These are phyloP conservation scores for Solidago caesia DNA, from an alignment of 129 eudicot species.

Conservation along the genomic window DNA sequence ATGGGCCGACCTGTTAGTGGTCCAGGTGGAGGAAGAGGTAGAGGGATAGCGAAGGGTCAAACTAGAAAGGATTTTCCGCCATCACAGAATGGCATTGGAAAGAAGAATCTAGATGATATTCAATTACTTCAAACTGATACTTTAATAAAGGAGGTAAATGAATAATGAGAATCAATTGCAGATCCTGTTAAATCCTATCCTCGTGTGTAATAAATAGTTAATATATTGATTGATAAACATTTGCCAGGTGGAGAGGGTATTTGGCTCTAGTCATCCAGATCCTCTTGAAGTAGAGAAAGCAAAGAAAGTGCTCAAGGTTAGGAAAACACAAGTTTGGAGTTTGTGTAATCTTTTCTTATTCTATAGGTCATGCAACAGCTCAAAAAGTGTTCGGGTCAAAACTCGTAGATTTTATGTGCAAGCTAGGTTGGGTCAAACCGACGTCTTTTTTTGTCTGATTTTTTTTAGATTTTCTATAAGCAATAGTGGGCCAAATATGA, in stretches of 20 bases:
- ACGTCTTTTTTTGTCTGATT: too few relatives aligned
- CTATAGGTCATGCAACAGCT: too few relatives aligned
- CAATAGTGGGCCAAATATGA: too few relatives aligned
- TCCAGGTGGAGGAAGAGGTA: constrained; percentile 79
- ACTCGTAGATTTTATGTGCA: too few relatives aligned
- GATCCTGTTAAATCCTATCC: too few relatives aligned
- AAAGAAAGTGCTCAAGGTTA: constrained; percentile 71
- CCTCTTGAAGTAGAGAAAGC: constrained; percentile 89
- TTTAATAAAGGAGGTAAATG: constrained; percentile 73
- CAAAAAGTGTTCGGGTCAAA: too few relatives aligned
- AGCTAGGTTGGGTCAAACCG: too few relatives aligned
- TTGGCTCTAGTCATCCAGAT: constrained; percentile 61
- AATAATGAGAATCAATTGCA: not conserved
- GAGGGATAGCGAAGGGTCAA: constrained; percentile 65
- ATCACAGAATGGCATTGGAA: constrained; percentile 83
- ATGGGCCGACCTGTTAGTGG: constrained; percentile 48
- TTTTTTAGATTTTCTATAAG: too few relatives aligned
- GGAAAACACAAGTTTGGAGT: too few relatives aligned
- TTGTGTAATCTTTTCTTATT: too few relatives aligned
- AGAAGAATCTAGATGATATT: constrained; percentile 66
- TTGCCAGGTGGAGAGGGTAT: constrained; percentile 83
- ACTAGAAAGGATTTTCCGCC: constrained; percentile 64
- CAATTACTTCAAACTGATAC: constrained; percentile 72
- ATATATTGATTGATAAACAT: constrained; percentile 14
- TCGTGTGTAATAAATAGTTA: not conserved